Percentiles rank a stretch among this genome's conserved stretches.
Conservation (phyloP, 192 early-diverging fungal genomes). For the Coemansia sp. region DNA sequence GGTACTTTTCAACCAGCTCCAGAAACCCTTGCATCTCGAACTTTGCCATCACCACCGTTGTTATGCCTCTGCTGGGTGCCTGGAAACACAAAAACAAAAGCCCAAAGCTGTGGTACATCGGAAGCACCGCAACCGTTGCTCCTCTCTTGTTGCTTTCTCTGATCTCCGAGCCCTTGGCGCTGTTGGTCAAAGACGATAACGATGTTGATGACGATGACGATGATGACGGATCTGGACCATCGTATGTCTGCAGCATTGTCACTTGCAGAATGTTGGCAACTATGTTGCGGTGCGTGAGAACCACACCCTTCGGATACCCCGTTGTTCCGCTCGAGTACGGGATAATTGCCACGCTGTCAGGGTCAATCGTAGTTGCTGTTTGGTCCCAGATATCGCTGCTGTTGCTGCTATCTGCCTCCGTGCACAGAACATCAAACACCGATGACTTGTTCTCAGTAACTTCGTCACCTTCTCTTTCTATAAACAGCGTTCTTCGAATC, state of each 20-base stretch:
- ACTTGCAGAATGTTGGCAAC: conserved; percentile 60
- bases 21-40: conserved; percentile 68
- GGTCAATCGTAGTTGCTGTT: neutral
- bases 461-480: neutral
- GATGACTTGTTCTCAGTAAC: neutral
- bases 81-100: conserved; percentile 29
- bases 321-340: conserved; percentile 74
- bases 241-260: neutral
- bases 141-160: neutral
- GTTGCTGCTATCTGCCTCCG: neutral
- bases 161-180: neutral
- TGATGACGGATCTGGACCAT: neutral
- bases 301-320: conserved; percentile 65
- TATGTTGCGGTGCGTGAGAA: conserved; percentile 65
- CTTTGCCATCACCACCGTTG: conserved; percentile 66
- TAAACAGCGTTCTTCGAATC: neutral
- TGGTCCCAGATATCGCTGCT: neutral
- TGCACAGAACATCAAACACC: conserved; percentile 12
- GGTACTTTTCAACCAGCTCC: conserved; percentile 60
- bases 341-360: conserved; percentile 49
- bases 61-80: conserved; percentile 17
- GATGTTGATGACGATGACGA: too few species aligned
- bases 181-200: neutral
- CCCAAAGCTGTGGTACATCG: conserved; percentile 67
- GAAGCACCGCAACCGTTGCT: conserved; percentile 46